These are phyloP conservation scores for Chloranthus sessilifolius DNA, from an alignment of 164 flowering plant species.

Conservation along the genomic window DNA sequence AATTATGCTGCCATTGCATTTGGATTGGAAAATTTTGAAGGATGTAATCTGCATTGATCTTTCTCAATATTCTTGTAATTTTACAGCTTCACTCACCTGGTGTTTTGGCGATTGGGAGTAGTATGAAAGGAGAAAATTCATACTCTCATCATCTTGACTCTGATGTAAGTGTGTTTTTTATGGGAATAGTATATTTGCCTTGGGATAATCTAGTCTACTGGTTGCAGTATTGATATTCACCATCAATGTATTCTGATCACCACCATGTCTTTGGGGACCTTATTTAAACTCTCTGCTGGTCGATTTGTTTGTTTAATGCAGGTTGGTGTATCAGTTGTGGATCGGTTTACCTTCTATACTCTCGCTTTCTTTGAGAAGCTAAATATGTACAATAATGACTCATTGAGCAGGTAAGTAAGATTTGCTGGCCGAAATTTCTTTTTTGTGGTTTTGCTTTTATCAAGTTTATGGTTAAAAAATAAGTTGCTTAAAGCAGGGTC, in stretches of 20 bases:
- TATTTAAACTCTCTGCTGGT: background rate
- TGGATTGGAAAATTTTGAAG: background rate
- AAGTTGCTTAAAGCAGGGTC: background rate
- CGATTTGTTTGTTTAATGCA: slow-evolving; percentile 24
- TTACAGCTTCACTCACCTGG: slow-evolving; percentile 97
- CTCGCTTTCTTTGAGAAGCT: slow-evolving; percentile 95
- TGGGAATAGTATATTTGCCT: background rate
- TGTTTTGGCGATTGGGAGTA: slow-evolving; percentile 97
- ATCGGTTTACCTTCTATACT: slow-evolving; percentile 93
- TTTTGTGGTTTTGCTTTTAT: no score
- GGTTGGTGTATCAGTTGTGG: slow-evolving; percentile 99
- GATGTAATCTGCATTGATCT: background rate
- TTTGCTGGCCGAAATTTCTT: background rate
- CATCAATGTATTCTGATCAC: background rate
- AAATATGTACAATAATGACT: slow-evolving; percentile 85
- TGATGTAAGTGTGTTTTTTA: slow-evolving; percentile 59
- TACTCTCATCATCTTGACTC: slow-evolving; percentile 98
- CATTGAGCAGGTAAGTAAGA: slow-evolving; percentile 70
- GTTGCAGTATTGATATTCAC: background rate
- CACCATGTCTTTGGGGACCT: no score
- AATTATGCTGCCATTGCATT: no score
- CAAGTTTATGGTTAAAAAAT: background rate
- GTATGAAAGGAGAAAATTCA: slow-evolving; percentile 96
- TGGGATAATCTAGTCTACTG: background rate
- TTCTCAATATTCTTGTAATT: background rate